Percentiles rank a stretch among this genome's conserved stretches.
Conservation (phyloP, 2,329 filamentous ascomycete genomes). For the Ophiostoma pallidulum region DNA sequence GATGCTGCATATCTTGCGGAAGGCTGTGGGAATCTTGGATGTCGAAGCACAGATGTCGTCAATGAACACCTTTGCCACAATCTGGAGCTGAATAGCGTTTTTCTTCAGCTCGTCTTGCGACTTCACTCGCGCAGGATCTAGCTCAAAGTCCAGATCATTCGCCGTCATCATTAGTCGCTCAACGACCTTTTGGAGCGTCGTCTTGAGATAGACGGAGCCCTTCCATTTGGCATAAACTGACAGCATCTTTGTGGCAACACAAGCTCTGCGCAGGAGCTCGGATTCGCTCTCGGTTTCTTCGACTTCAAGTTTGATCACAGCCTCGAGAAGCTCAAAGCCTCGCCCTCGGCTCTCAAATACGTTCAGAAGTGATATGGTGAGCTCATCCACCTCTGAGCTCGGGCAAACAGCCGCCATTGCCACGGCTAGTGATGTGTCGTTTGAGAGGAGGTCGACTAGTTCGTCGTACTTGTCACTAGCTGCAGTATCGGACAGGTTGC, state of each 20-base stretch:
- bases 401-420: constrained; percentile 58
- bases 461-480: constrained; percentile 62
- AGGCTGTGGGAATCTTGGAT: constrained; percentile 50
- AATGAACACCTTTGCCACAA: constrained; percentile 62
- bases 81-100: constrained; percentile 55
- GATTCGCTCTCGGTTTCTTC: constrained; percentile 61
- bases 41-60: constrained; percentile 59
- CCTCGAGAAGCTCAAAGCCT: constrained; percentile 54
- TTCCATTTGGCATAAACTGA: constrained; percentile 66
- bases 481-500: constrained; percentile 55
- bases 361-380: constrained; percentile 57
- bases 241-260: constrained; percentile 63
- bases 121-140: constrained; percentile 53
- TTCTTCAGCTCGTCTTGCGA: constrained; percentile 55
- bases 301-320: constrained; percentile 59
- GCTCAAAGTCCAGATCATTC: constrained; percentile 57
- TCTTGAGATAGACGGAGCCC: constrained; percentile 51
- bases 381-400: constrained; percentile 58
- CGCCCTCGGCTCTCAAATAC: constrained; percentile 60
- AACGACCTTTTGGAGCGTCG: constrained; percentile 56
- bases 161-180: constrained; percentile 57
- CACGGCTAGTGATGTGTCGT: constrained; percentile 51
- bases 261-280: constrained; percentile 57
- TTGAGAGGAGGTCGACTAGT: constrained; percentile 52
- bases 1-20: constrained; percentile 59